Percentiles rank a stretch among this genome's conserved stretches.
Conservation (phyloP, 768 basidiomycete species). For the Trametes sanguinea region DNA sequence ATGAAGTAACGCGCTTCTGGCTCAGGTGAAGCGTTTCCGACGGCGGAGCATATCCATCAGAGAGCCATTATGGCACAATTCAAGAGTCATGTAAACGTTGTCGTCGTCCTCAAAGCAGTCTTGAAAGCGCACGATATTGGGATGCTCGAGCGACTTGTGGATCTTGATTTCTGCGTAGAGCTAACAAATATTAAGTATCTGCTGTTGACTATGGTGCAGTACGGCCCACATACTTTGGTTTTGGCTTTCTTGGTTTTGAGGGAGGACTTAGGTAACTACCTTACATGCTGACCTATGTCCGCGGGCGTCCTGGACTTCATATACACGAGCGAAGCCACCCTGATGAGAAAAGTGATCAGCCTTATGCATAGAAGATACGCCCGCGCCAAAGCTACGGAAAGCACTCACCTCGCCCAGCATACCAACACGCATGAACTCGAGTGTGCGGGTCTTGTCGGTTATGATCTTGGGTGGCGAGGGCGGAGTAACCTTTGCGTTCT, state of each 20-base stretch:
- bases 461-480: constrained; percentile 82
- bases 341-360: constrained; percentile 17
- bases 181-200: constrained; percentile 40
- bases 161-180: constrained; percentile 99
- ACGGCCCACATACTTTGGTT: constrained; percentile 71
- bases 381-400: neutral
- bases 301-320: constrained; percentile 79
- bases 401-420: constrained; percentile 85
- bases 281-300: constrained; percentile 82
- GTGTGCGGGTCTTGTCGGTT: constrained; percentile 55
- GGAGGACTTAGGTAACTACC: constrained; percentile 89
- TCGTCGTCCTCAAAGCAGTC: constrained; percentile 96
- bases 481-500: constrained; percentile 80
- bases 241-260: constrained; percentile 96
- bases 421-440: constrained; percentile 70
- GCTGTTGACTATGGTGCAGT: neutral
- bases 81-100: constrained; percentile 97
- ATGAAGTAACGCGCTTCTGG: constrained; percentile 92
- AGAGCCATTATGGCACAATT: constrained; percentile 87
- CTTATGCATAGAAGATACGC: too few relatives aligned
- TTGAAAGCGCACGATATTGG: constrained; percentile 89
- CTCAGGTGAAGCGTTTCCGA: constrained; percentile 84
- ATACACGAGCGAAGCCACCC: constrained; percentile 97
- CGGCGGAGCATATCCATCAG: constrained; percentile 90
- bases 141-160: constrained; percentile 85